Evolutionary conservation across 768 basidiomycete genomes (phyloP), one percentile per base, ranked within the genome.

Genomic region (Hortiboletus campestris): DNA sequence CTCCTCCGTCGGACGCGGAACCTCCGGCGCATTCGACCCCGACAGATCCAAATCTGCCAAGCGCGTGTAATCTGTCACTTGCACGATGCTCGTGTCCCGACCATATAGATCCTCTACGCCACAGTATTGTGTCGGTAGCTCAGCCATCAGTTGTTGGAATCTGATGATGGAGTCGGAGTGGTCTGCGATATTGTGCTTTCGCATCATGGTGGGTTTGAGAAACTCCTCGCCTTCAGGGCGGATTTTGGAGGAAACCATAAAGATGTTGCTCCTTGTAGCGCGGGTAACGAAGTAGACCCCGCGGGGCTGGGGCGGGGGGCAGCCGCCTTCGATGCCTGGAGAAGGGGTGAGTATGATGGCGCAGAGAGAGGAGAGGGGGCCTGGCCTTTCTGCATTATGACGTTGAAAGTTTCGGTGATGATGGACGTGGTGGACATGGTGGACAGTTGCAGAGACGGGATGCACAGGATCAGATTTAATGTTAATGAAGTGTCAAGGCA

Each of bases 31-130:
- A 12, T 77, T 78, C 66, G 85, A 85, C 4, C 88, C 80, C 77
- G 56, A 80, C 22, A 46, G 43, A 14, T 51, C 12, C 20, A 36
- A 5, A 6, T 51, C 25, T 25, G n/a, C 14, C 43, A 14, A 4
- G 4, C 25, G 22, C 11, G n/a, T 34, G 14, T 34, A 34, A 13
- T 51, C 36, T 29, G 53, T 81, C 7, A 73, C 76, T 75, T 81
- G 87, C 8, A 78, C 73, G 57, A 89, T 88, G 67, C 84, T 82
- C 10, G 78, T 85, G 65, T 88, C 76, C 58, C 83, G 57, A 1
- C 84, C 84, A 60, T 91, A 91, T 57, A 89, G 84, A 65, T 91
- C 88, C 67, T 86, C 75, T 51, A 79, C 82, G 2, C 84, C 84
- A 0, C 80, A 79, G 47, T 59, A 64, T 31, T 65, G 64, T 14